A percentile compares a stretch with the other conserved stretches of the same genome.
Conservation (phyloP, 345 rosid species). For the Populus euphratica region DNA sequence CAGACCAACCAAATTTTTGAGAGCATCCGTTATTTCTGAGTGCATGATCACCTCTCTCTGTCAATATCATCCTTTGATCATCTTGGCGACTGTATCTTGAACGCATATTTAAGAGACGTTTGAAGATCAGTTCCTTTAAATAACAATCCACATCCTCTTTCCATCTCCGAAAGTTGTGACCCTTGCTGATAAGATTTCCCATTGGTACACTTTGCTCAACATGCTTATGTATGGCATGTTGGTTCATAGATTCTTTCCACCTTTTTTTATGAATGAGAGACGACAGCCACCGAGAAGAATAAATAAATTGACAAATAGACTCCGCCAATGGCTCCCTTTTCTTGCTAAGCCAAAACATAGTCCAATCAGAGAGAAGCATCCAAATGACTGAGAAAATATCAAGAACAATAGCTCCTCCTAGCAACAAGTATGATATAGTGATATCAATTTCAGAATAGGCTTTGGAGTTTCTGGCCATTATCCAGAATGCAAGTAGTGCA, state of each 20-base stretch:
- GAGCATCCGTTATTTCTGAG: not conserved
- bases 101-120: not conserved
- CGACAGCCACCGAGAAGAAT: too few species aligned
- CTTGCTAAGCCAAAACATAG: not conserved
- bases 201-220: too few species aligned
- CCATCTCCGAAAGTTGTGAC: too few species aligned
- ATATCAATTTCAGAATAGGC: not conserved
- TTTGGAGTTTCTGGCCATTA: too few species aligned
- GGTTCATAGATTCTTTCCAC: not conserved
- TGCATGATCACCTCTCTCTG: not conserved
- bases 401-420: not conserved
- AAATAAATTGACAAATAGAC: too few species aligned
- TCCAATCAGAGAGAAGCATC: not conserved
- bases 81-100: not conserved
- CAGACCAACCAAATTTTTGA: not conserved
- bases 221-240: too few species aligned
- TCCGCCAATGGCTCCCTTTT: too few species aligned
- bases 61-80: not conserved
- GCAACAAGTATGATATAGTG: not conserved
- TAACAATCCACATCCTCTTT: not conserved
- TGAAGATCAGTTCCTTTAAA: too few species aligned
- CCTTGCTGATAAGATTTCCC: too few species aligned
- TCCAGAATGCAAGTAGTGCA: not conserved
- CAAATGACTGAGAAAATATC: not conserved
- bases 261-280: not conserved